These are phyloP conservation scores for Cercis canadensis DNA, from an alignment of 306 rosid genomes.

Conservation along the genomic window DNA sequence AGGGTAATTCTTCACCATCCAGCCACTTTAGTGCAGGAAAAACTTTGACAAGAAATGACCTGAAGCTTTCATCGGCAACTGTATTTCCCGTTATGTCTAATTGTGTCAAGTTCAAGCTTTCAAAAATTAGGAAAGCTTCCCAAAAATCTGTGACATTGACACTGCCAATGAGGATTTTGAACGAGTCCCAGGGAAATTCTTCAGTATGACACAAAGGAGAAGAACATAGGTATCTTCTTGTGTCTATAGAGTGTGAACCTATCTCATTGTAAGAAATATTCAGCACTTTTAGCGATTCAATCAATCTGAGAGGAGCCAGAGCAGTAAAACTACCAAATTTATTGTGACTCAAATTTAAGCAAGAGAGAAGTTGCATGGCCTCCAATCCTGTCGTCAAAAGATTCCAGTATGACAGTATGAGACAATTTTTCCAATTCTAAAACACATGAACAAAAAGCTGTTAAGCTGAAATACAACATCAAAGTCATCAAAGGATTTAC, in stretches of 20 bases:
- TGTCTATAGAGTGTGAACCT: conserved; percentile 72
- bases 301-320: conserved; percentile 66
- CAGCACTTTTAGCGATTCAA: conserved; percentile 69
- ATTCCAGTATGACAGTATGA: conserved; percentile 4
- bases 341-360: conserved; percentile 81
- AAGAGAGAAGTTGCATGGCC: conserved; percentile 84
- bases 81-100: conserved; percentile 65
- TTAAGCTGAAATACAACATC: conserved; percentile 10
- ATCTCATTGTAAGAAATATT: conserved; percentile 75
- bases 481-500: conserved; percentile 2
- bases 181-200: conserved; percentile 57
- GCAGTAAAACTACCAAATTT: conserved; percentile 72
- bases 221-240: conserved; percentile 68
- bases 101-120: conserved; percentile 64
- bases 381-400: conserved; percentile 79
- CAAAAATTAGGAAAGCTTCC: conserved; percentile 76
- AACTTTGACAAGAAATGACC: conserved; percentile 60
- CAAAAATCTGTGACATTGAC: conserved; percentile 49
- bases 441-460: background rate
- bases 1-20: conserved; percentile 31
- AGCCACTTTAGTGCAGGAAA: conserved; percentile 45
- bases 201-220: conserved; percentile 79
- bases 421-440: background rate
- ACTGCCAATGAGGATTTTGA: conserved; percentile 41
- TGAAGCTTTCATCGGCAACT: conserved; percentile 62